Evolutionary conservation across 225 moss, liverwort and hornwort species (phyloP).

Genomic region (Marchantia paleacea): DNA sequence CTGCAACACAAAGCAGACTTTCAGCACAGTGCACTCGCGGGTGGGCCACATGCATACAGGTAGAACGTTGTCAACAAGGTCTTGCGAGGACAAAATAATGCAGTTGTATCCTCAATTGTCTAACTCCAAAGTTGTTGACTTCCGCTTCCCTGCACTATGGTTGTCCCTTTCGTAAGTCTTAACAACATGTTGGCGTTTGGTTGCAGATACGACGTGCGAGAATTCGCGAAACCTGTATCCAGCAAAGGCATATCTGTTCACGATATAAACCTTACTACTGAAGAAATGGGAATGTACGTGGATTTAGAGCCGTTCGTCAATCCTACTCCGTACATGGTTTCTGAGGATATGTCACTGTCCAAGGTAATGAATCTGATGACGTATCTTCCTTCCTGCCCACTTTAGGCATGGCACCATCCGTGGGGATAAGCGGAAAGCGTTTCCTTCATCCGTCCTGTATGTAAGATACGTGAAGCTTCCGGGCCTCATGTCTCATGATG

Average conservation of each 20-base stretch:
- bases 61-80: slow-evolving; percentile 17
- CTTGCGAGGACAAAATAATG: neutral
- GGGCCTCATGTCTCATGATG: too few species aligned
- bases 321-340: slow-evolving; percentile 90
- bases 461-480: too few species aligned
- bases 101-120: too few species aligned
- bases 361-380: slow-evolving; percentile 49
- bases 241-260: slow-evolving; percentile 85
- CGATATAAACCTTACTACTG: slow-evolving; percentile 74
- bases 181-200: neutral
- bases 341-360: slow-evolving; percentile 94
- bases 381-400: too few species aligned
- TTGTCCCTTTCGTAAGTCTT: neutral
- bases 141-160: too few species aligned
- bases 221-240: slow-evolving; percentile 95
- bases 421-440: too few species aligned
- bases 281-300: slow-evolving; percentile 93
- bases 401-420: neutral
- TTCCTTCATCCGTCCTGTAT: too few species aligned
- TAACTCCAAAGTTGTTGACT: too few species aligned
- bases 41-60: slow-evolving; percentile 65
- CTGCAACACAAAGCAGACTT: slow-evolving; percentile 91
- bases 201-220: slow-evolving; percentile 80
- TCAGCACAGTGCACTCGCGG: slow-evolving; percentile 58
- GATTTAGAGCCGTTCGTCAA: slow-evolving; percentile 96